Conservation (phyloP, 2,329 filamentous ascomycete genomes). For the Neopestalotiopsis sp. region DNA sequence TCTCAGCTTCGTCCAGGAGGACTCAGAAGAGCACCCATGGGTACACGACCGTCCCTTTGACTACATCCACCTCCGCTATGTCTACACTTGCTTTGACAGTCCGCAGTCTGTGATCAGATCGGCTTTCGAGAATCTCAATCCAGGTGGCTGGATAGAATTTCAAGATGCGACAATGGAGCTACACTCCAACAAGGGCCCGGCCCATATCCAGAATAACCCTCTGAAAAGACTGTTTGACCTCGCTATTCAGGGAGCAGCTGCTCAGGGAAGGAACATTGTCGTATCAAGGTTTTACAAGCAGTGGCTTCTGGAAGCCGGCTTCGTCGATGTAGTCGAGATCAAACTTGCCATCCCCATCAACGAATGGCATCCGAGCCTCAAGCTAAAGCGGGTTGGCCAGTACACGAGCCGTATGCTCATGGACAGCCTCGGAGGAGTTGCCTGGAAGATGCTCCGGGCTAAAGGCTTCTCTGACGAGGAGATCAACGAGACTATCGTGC, state of each 20-base stretch:
- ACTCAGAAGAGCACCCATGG: conserved; percentile 9
- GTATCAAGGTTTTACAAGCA: conserved; percentile 2
- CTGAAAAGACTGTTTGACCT: background rate
- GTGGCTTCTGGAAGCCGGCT: conserved; percentile 13
- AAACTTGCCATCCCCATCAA: background rate
- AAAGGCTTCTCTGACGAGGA: conserved; percentile 76
- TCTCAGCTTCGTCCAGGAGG: conserved; percentile 9
- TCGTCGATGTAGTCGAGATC: conserved; percentile 9
- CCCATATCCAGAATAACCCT: background rate
- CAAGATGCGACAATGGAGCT: background rate
- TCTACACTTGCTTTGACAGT: conserved; percentile 10
- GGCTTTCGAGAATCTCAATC: background rate
- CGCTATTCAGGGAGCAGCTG: background rate
- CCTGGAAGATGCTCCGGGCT: conserved; percentile 76
- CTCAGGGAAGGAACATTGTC: conserved; percentile 5
- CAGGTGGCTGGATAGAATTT: conserved; percentile 10
- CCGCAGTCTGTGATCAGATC: background rate
- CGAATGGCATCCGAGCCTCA: background rate
- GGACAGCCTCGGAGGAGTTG: conserved; percentile 68
- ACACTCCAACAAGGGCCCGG: background rate
- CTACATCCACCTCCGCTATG: background rate
- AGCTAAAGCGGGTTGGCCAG: background rate
- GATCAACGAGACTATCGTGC: conserved; percentile 78
- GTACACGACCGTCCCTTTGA: background rate
- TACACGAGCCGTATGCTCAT: conserved; percentile 44